Base-by-base conservation (phyloP, 805 yeast species). In the Zygotorulaspora danielsina region DNA sequence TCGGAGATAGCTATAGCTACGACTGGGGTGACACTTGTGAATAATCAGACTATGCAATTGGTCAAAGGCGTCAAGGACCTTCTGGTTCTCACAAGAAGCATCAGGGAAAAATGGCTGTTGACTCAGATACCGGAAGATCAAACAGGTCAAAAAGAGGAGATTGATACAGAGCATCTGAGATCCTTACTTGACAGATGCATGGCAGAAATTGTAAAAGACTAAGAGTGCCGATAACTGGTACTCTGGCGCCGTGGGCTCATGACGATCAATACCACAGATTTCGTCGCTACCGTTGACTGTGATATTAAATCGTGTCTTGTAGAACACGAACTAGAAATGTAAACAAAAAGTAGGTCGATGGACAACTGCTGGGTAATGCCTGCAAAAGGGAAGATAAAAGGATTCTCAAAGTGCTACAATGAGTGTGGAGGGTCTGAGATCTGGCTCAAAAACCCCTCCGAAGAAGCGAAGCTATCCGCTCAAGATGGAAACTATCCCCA, bases 101-200 rank as follows among this genome's bases (percentile, higher is more conserved):
- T 63, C 19, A 51, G 62, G 21, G 67, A 63, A 43, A 59, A 54
- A 27, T 63, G 67, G 67, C 37, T 61, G 26, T 34, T 63, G 39
- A 55, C 50, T 34, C 62, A 58, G 36, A 54, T 57, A 8, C 61
- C 63, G 2, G 54, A 54, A 16, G 42, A 46, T 25, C 35, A 35
- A 6, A 26, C 34, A 3, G 30, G 27, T 6, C 26, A 32, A 5
- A 17, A 26, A 28, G 34, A 29, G 18, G 40, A 35, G 5, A 35
- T 48, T 15, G 50, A 53, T 19, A 36, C 53, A 19, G 40, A 45
- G 4, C 46, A 54, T 13, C 42, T 55, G 27, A 45, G 47, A 15
- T 11, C 36, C 1, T 31, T 60, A 27, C 34, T 60, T 22, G 55
- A 54, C 16, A 32, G 42, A 7, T 53, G 57, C 32, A 46, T 55